These are phyloP conservation scores for Dipteronia dyeriana DNA, from an alignment of 345 rosid genomes.

Conservation along the genomic window DNA sequence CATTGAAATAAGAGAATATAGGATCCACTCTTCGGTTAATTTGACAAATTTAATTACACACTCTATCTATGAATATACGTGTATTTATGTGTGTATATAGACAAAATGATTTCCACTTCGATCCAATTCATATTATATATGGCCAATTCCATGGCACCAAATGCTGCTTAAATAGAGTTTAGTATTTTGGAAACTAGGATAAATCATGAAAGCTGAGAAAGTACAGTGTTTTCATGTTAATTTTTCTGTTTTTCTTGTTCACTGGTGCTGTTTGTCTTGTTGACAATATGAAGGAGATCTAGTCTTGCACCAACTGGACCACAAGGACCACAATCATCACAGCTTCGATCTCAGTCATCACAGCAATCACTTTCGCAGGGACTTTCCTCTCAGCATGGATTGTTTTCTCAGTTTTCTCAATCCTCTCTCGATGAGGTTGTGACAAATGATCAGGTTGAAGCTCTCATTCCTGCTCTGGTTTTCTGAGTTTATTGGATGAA, in stretches of 20 bases:
- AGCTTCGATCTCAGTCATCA: conserved; percentile 63
- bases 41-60: not conserved
- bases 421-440: conserved; percentile 60
- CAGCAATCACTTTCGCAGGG: conserved; percentile 93
- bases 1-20: not conserved
- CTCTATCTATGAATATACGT: too few species aligned
- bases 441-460: conserved; percentile 62
- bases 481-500: not conserved
- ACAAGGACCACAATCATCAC: conserved; percentile 66
- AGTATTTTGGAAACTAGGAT: not conserved
- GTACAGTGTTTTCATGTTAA: not conserved
- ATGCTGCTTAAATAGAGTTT: not conserved
- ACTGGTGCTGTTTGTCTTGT: not conserved
- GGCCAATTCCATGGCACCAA: not conserved
- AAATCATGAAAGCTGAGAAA: not conserved
- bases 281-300: conserved; percentile 53
- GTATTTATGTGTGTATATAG: too few species aligned
- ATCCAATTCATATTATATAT: not conserved
- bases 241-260: not conserved
- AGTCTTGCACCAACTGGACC: conserved; percentile 39
- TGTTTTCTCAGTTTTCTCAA: conserved; percentile 83
- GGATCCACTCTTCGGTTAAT: not conserved
- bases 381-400: conserved; percentile 74
- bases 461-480: conserved; percentile 13
- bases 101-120: too few species aligned